Base-by-base conservation (phyloP, 2,329 filamentous ascomycete genomes). In the Colletotrichum zoysiae region DNA sequence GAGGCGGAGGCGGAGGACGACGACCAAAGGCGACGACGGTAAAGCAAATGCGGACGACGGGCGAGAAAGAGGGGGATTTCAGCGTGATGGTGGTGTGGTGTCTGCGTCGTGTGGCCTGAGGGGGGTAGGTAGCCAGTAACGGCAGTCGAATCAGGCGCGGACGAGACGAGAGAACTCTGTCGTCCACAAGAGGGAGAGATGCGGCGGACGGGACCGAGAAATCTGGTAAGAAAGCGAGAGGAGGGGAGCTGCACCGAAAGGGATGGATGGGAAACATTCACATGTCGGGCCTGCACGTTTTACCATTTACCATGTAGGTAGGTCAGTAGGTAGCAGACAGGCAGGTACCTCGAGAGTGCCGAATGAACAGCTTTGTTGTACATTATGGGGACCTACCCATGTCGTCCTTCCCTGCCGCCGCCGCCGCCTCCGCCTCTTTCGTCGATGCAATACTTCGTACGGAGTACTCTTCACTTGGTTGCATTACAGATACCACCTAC, bases 71-170 rank as follows among this genome's bases (percentile, higher is more conserved):
- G 58, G 68, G 68, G 51, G 48, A 63, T 67, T 44, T n/a, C 57
- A 33, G 51, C 46, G 69, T 59, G 65, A 46, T 59, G 40, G 69
- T 71, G 65, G 65, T 71, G 65, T 71, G 69, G 53, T 69, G 59
- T 59, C 59, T 57, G 55, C 53, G 69, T 35, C 48, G 46, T 55
- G 59, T 71, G 69, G 65, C 69, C 65, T 69, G 53, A 33, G 8
- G 50, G 33, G 38, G 38, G 50, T 16, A n/a, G 30, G 30, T 3
- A 38, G 46, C 20, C 6, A 58, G 51, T 44, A 50, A 53, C 44
- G 40, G 44, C 38, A 59, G 53, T 40, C 42, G 23, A 30, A 14
- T 64, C 26, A 46, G 60, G 11, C 40, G 20, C 35, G 53, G 64
- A 35, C 11, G 20, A 56, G 53, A 38, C 20, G 53, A 35, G 14